Evolutionary conservation across 768 basidiomycete species (phyloP).

Genomic region (Naganishia randhawae): DNA sequence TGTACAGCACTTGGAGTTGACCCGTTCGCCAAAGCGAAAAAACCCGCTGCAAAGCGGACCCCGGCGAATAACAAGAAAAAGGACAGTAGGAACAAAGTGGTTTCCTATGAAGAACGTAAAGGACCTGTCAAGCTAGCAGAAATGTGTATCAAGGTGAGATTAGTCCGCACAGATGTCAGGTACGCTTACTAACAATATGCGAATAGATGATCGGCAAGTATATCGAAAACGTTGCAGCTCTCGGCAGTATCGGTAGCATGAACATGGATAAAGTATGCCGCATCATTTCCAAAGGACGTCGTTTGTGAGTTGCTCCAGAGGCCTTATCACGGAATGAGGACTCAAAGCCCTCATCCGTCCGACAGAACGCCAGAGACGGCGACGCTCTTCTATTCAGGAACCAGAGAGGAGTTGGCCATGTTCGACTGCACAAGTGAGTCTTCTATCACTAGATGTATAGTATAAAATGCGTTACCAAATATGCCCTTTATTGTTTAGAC

Average conservation of each 20-base stretch:
- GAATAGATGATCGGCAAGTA: conserved; percentile 73
- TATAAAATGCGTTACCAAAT: background rate
- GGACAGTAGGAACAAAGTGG: conserved; percentile 65
- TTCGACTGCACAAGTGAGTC: conserved; percentile 88
- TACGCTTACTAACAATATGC: conserved; percentile 14
- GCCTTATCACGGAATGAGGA: background rate
- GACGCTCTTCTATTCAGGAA: conserved; percentile 73
- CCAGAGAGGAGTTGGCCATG: conserved; percentile 65
- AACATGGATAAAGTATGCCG: conserved; percentile 82
- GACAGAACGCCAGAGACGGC: conserved; percentile 72
- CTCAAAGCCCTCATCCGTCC: background rate
- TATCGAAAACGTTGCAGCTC: conserved; percentile 69
- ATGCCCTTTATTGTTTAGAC: conserved; percentile 53
- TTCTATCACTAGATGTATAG: no score
- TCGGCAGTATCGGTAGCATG: conserved; percentile 78
- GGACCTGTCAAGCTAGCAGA: conserved; percentile 69
- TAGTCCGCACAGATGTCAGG: background rate
- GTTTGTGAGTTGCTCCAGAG: background rate
- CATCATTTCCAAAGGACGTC: conserved; percentile 71
- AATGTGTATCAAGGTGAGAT: conserved; percentile 70
- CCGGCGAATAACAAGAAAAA: conserved; percentile 53
- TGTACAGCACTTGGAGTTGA: conserved; percentile 71
- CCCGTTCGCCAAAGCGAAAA: conserved; percentile 62
- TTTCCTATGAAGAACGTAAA: conserved; percentile 61
- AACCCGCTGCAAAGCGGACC: conserved; percentile 53